A percentile compares a stretch with the other conserved stretches of the same genome.
Conservation (phyloP, 768 basidiomycete genomes). For the Grammothele lineata region DNA sequence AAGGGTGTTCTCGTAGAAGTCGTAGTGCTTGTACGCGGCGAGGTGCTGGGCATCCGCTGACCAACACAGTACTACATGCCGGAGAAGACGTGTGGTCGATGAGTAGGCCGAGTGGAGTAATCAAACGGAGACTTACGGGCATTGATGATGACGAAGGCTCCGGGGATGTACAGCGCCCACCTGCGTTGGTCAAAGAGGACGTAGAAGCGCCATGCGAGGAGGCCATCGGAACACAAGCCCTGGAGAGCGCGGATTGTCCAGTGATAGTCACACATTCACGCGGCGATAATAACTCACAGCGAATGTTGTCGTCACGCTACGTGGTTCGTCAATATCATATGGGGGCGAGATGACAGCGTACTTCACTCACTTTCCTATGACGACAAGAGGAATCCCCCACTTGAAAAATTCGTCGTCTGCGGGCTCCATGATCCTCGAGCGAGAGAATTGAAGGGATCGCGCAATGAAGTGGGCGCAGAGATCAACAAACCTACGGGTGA, state of each 20-base stretch:
- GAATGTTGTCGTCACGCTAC: conserved; percentile 13
- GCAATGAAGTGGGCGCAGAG: conserved; percentile 19
- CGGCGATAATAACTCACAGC: too few relatives aligned
- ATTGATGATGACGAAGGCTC: conserved; percentile 10
- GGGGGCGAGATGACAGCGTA: not conserved
- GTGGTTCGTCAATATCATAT: not conserved
- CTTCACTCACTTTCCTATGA: conserved; percentile 15
- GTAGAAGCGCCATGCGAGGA: conserved; percentile 24
- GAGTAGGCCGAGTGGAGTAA: too few relatives aligned
- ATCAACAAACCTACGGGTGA: conserved; percentile 15
- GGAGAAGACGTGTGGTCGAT: too few relatives aligned
- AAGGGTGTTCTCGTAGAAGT: conserved; percentile 13
- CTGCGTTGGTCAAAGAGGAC: conserved; percentile 14
- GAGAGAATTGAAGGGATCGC: conserved; percentile 17
- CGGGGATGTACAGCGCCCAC: conserved; percentile 22
- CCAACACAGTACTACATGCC: conserved; percentile 22
- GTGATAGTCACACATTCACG: not conserved
- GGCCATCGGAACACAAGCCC: conserved; percentile 20
- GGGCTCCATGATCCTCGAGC: conserved; percentile 14
- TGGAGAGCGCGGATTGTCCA: too few relatives aligned
- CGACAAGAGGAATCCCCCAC: conserved; percentile 18
- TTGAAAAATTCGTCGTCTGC: conserved; percentile 10
- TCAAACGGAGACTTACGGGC: conserved; percentile 14
- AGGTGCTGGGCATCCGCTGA: conserved; percentile 18
- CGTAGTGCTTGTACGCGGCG: conserved; percentile 10